A percentile compares a stretch with the other conserved stretches of the same genome.
Conservation (phyloP, 495 filamentous ascomycete species). For the Hyaloscypha hepaticicola region DNA sequence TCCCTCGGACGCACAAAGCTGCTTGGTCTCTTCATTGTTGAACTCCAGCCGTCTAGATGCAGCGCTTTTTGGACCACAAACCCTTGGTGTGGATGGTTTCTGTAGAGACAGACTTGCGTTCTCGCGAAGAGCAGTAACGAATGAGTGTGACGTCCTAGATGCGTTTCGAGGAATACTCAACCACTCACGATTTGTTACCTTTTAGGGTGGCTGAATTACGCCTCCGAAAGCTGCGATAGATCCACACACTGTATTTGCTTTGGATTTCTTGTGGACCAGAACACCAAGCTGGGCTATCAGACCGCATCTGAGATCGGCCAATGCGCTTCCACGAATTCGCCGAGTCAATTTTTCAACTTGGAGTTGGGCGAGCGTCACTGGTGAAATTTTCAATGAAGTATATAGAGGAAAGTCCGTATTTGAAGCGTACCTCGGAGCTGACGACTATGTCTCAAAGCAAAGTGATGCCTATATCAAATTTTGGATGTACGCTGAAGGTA, state of each 20-base stretch:
- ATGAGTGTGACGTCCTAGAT: background rate
- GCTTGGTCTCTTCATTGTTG: background rate
- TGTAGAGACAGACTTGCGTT: background rate
- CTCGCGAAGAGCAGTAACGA: background rate
- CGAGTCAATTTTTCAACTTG: conserved; percentile 2
- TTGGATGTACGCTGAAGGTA: background rate
- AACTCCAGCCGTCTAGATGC: background rate
- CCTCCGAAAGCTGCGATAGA: background rate
- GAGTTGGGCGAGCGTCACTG: conserved; percentile 5
- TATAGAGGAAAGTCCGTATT: too few species aligned
- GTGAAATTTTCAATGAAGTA: background rate
- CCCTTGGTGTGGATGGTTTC: background rate
- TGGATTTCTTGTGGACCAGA: background rate
- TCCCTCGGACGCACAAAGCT: background rate
- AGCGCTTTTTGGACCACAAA: background rate
- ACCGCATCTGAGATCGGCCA: background rate
- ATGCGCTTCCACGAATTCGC: background rate
- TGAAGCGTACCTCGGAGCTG: background rate
- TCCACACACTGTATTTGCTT: background rate
- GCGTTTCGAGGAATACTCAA: conserved; percentile 7
- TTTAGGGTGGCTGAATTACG: conserved; percentile 5
- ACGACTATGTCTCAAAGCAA: background rate
- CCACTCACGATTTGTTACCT: background rate
- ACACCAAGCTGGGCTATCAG: background rate
- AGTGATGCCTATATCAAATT: background rate